phyloP scores from a whole-genome alignment of 2,329 filamentous ascomycete species.

The Fusarium scirpi region DNA sequence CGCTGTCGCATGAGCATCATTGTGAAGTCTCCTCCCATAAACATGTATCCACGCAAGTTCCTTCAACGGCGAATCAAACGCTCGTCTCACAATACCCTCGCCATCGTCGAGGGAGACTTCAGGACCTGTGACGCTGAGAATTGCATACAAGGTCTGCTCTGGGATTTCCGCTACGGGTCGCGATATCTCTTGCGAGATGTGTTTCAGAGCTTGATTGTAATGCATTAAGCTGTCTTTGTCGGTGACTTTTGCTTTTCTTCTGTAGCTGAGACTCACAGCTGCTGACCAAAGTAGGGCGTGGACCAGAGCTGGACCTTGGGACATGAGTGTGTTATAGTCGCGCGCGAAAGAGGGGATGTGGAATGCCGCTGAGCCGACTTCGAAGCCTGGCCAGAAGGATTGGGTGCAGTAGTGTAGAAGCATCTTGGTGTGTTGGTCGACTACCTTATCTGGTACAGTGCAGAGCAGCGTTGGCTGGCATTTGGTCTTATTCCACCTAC shows the following conservation, averaged over 20 bases:
- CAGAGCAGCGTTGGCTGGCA: background rate
- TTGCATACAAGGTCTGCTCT: constrained; percentile 19
- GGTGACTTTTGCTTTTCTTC: background rate
- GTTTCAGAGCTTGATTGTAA: background rate
- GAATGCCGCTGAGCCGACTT: constrained; percentile 1
- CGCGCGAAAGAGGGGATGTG: constrained; percentile 8
- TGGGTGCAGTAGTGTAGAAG: constrained; percentile 16
- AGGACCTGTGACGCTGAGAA: constrained; percentile 2
- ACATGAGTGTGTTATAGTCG: constrained; percentile 8
- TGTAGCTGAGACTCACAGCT: constrained; percentile 3
- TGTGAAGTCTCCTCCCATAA: constrained; percentile 7
- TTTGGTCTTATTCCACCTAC: no score
- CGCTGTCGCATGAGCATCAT: background rate
- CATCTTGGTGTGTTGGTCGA: constrained; percentile 15
- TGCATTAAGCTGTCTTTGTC: constrained; percentile 1
- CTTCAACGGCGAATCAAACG: background rate
- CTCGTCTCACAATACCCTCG: background rate
- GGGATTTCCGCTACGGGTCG: background rate
- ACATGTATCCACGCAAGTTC: constrained; percentile 19
- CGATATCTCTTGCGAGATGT: constrained; percentile 1
- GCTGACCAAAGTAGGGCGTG: constrained; percentile 17
- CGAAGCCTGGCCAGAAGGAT: constrained; percentile 20
- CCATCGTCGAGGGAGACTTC: background rate
- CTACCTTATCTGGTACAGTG: background rate
- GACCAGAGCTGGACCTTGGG: constrained; percentile 12